Evolutionary conservation across 129 eudicot species (phyloP), one percentile per base, ranked within the genome.

Genomic region (Tagetes erecta): DNA sequence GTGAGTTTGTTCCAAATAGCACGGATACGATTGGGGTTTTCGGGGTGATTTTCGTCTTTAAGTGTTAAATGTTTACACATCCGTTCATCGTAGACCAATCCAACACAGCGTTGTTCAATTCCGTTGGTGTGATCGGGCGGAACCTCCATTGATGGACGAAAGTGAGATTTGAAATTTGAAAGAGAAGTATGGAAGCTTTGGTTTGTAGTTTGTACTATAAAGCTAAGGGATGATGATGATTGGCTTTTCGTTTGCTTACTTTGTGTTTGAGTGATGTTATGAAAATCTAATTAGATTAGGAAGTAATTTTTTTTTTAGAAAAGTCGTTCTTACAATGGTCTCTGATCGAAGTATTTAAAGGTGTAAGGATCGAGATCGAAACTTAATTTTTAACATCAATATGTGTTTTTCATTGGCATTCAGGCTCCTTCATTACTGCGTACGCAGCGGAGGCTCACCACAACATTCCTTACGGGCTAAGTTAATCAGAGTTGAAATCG

Each of bases 1-100:
- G 69, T 67, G 13, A 94, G 94, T 76, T 78, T 83, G 59, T 83
- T 79, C 96, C 93, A 91, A 12, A 94, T 88, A 77, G 85, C 92
- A 52, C 80, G 86, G 72, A 95, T 84, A 30, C 99, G 91, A 84
- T 85, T 42, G 5, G 99, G 99, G 68, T 83, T 84, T 72, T 95
- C 99, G 5, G 96, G 96, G 62, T 91, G 97, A 50, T 30, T 12
- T 13, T 86, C 86, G 58, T 71, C 86, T 8, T 30, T 51, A 6
- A 97, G 89, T 14, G 82, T 75, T 13, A 68, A 64, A 78, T 95
- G 99, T 50, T 85, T 80, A 56, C 96, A 85, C 97, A 95, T 95
- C 62, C 96, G 72, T 68, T 86, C 96, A 64, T 95, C 97, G 38
- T 86, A 91, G 1, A 91, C 80, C 79, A 95, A 46, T 30, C 99